Conservation (phyloP, 2,329 filamentous ascomycete species). For the Scolecobasidium constrictum region DNA sequence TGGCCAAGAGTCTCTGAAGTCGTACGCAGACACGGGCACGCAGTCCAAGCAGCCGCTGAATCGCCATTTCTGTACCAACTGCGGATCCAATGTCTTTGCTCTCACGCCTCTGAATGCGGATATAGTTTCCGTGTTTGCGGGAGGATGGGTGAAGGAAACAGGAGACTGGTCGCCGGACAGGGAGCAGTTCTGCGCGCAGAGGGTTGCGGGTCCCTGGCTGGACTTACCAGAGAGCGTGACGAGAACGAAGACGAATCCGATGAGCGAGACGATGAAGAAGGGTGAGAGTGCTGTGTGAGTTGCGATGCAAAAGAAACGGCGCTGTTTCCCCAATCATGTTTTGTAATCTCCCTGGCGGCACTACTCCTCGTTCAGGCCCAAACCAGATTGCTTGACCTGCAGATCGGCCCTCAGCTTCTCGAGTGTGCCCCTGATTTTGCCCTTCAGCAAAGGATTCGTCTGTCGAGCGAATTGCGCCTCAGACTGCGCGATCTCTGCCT, state of each 20-base stretch:
- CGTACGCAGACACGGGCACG: not conserved
- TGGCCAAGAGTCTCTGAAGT: not conserved
- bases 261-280: not conserved
- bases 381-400: conserved; percentile 32
- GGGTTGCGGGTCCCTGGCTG: not conserved
- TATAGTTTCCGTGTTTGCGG: not conserved
- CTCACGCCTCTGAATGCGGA: not conserved
- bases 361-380: conserved; percentile 6
- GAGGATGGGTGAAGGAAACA: not conserved
- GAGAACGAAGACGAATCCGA: not conserved
- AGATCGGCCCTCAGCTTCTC: conserved; percentile 41
- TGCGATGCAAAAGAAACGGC: too few relatives aligned
- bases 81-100: not conserved
- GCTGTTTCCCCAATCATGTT: too few relatives aligned
- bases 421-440: conserved; percentile 37
- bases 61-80: not conserved
- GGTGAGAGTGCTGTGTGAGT: too few relatives aligned
- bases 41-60: not conserved
- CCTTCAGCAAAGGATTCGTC: conserved; percentile 38
- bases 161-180: not conserved
- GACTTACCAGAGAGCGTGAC: not conserved
- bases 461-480: conserved; percentile 31
- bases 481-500: conserved; percentile 36
- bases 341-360: too few relatives aligned
- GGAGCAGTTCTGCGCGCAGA: not conserved